A percentile compares a stretch with the other conserved stretches of the same genome.
These are phyloP conservation scores for Cladophialophora psammophila DNA, from an alignment of 2,329 filamentous ascomycete species.

Conservation along the genomic window DNA sequence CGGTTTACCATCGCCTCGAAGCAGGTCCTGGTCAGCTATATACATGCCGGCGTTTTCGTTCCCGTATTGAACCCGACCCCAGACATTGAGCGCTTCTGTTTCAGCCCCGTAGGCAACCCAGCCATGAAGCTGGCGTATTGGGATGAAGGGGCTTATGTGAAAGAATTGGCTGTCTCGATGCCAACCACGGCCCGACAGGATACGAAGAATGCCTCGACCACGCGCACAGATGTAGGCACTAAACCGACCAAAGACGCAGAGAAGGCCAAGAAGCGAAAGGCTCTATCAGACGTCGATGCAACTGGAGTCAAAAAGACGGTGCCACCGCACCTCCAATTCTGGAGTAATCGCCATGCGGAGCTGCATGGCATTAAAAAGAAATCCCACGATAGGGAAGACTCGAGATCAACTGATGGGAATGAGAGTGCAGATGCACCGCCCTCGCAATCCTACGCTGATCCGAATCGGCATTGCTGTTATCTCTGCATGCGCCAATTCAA, in stretches of 20 bases:
- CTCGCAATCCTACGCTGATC: constrained; percentile 67
- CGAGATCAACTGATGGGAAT: constrained; percentile 46
- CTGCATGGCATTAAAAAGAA: constrained; percentile 61
- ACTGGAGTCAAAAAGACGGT: constrained; percentile 58
- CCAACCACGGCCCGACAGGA: constrained; percentile 40
- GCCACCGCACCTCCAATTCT: constrained; percentile 73
- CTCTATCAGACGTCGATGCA: constrained; percentile 45
- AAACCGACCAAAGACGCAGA: constrained; percentile 48
- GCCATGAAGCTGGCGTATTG: constrained; percentile 75
- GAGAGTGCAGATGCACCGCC: constrained; percentile 45
- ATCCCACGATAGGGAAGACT: constrained; percentile 34
- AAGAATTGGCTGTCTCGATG: constrained; percentile 66
- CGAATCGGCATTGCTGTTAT: constrained; percentile 65
- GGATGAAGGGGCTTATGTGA: constrained; percentile 76
- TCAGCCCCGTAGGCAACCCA: constrained; percentile 73
- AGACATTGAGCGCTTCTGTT: constrained; percentile 69
- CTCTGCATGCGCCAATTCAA: constrained; percentile 68
- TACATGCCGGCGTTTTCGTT: constrained; percentile 85
- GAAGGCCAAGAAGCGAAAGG: constrained; percentile 56
- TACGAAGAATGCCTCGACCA: constrained; percentile 10
- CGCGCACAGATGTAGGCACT: constrained; percentile 36
- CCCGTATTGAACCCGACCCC: constrained; percentile 70
- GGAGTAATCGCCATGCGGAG: constrained; percentile 74
- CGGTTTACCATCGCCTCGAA: constrained; percentile 80
- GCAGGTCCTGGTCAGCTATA: constrained; percentile 74